phyloP scores from a whole-genome alignment of 2,329 filamentous ascomycete species.

The Trichoderma atroviride region DNA sequence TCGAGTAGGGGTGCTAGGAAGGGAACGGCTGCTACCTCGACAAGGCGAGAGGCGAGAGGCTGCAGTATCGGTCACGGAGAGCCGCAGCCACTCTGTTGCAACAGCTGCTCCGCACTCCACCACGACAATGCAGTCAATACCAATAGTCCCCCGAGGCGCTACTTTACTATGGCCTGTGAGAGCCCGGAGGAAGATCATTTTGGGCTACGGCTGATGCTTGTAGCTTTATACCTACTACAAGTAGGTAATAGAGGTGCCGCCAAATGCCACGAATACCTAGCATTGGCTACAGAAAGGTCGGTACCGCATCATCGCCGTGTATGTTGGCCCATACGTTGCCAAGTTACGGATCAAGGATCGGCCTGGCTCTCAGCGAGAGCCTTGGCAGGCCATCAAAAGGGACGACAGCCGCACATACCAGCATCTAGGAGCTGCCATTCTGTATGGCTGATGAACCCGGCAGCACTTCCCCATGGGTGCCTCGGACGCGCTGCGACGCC shows the following conservation, averaged over 20 bases:
- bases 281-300: neutral
- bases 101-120: slow-evolving; percentile 18
- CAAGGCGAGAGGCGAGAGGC: slow-evolving; percentile 18
- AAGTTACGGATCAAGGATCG: slow-evolving; percentile 10
- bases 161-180: neutral
- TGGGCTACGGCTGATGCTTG: neutral
- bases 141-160: neutral
- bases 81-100: slow-evolving; percentile 6
- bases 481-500: neutral
- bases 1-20: neutral
- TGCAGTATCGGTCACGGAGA: slow-evolving; percentile 15
- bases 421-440: neutral
- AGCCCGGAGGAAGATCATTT: neutral
- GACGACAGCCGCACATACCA: slow-evolving; percentile 1
- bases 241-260: too few relatives aligned
- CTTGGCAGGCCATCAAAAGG: slow-evolving; percentile 12
- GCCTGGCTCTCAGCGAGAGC: slow-evolving; percentile 8
- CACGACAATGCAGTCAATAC: neutral
- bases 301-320: neutral
- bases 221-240: neutral
- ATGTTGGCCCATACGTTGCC: slow-evolving; percentile 7
- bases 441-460: slow-evolving; percentile 3
- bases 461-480: neutral
- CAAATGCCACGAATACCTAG: neutral
- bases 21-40: slow-evolving; percentile 10